Conservation (phyloP, 345 rosid genomes). For the Noccaea bulbosa region DNA sequence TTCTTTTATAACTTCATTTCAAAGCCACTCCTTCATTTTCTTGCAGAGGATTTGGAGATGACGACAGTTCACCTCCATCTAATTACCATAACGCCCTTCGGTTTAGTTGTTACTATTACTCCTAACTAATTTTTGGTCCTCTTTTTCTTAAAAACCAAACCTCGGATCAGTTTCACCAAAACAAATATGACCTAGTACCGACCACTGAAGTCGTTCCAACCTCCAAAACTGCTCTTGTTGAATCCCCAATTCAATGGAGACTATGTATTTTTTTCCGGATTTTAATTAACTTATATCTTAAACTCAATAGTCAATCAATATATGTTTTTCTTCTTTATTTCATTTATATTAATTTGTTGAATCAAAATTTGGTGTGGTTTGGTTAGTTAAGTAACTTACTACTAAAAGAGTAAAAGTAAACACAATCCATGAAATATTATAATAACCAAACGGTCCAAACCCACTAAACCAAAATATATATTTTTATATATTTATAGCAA, state of each 20-base stretch:
- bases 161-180: not conserved
- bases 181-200: not conserved
- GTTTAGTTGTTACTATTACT: conserved; percentile 31
- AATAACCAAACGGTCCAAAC: conserved; percentile 31
- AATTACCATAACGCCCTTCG: conserved; percentile 24
- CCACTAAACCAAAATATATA: conserved; percentile 14
- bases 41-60: conserved; percentile 26
- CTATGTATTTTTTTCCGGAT: conserved; percentile 1
- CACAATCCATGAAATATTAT: conserved; percentile 21
- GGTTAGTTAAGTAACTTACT: conserved; percentile 41
- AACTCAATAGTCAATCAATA: conserved; percentile 1
- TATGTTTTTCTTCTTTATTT: not conserved
- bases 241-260: not conserved
- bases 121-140: not conserved
- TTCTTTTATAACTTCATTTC: conserved; percentile 41
- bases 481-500: conserved; percentile 27
- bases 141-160: conserved; percentile 3
- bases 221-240: conserved; percentile 11
- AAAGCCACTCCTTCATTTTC: conserved; percentile 32
- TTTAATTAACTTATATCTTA: not conserved
- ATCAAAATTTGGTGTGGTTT: conserved; percentile 41
- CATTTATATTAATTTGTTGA: not conserved
- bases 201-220: conserved; percentile 6
- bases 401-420: conserved; percentile 24
- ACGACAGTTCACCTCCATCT: conserved; percentile 21